A percentile compares a stretch with the other conserved stretches of the same genome.
These are phyloP conservation scores for Fusarium avenaceum DNA, from an alignment of 2,329 filamentous ascomycete species.

Conservation along the genomic window DNA sequence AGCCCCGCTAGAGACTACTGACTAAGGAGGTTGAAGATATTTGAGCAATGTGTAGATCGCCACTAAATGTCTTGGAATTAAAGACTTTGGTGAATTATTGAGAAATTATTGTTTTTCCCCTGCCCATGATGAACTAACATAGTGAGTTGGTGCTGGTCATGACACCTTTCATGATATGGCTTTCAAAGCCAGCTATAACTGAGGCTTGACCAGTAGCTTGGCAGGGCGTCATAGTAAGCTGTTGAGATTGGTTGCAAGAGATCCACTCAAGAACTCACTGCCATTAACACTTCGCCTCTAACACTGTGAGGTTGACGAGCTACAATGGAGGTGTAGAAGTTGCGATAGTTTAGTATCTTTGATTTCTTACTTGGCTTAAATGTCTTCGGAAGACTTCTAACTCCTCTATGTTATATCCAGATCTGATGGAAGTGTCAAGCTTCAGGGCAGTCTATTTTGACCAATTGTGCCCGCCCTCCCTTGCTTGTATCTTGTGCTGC, in stretches of 20 bases:
- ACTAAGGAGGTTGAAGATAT: slow-evolving; percentile 2
- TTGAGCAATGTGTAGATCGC: neutral
- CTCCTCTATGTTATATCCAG: no score
- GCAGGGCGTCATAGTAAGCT: no score
- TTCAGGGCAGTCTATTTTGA: neutral
- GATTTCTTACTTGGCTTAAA: no score
- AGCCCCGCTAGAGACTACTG: slow-evolving; percentile 12
- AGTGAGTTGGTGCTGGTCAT: neutral
- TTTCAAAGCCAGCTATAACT: neutral
- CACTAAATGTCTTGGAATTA: neutral
- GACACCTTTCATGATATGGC: neutral
- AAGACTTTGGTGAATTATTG: neutral
- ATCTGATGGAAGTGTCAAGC: neutral
- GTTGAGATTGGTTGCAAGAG: no score
- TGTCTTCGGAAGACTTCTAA: no score
- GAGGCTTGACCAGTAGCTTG: neutral
- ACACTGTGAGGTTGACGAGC: no score
- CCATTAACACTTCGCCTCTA: no score
- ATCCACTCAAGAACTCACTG: no score
- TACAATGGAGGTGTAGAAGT: no score
- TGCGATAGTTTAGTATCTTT: no score
- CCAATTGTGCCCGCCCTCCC: no score
- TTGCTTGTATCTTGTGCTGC: no score
- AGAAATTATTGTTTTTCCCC: neutral
- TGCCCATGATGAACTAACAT: neutral